phyloP scores from a whole-genome alignment of 2,329 filamentous ascomycete genomes.

The Cladosporium colombiae region DNA sequence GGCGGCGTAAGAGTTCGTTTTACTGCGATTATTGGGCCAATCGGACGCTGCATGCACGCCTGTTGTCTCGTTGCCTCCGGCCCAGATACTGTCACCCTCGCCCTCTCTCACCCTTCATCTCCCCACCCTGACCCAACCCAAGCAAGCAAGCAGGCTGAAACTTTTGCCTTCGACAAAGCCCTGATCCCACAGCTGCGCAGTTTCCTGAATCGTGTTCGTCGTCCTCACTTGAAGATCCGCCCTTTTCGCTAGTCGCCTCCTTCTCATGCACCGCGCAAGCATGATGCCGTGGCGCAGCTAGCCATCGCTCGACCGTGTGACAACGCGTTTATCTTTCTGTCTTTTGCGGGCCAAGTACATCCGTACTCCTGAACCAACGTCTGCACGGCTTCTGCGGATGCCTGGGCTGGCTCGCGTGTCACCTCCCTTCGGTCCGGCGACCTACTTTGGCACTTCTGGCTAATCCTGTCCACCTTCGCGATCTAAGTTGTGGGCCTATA shows the following conservation, averaged over 20 bases:
- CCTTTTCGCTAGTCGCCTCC: conserved; percentile 14
- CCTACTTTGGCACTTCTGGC: conserved; percentile 14
- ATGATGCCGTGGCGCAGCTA: conserved; percentile 18
- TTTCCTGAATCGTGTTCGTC: conserved; percentile 17
- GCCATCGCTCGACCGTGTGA: conserved; percentile 12
- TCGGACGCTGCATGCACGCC: conserved; percentile 3
- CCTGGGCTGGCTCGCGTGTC: conserved; percentile 18
- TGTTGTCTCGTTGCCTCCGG: not conserved
- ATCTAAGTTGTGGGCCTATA: conserved; percentile 14
- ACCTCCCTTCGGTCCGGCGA: conserved; percentile 16
- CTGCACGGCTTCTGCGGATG: conserved; percentile 18
- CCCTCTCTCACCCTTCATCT: conserved; percentile 14
- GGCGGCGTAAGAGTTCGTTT: conserved; percentile 3
- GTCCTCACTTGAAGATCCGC: conserved; percentile 17
- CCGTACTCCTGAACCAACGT: conserved; percentile 18
- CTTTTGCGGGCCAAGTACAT: conserved; percentile 17
- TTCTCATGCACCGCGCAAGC: conserved; percentile 20
- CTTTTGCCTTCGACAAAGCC: conserved; percentile 1
- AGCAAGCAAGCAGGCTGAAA: conserved; percentile 1
- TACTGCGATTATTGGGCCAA: not conserved
- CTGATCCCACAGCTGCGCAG: conserved; percentile 18
- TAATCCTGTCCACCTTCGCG: conserved; percentile 1
- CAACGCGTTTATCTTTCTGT: conserved; percentile 3
- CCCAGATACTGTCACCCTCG: conserved; percentile 2
- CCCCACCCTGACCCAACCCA: not conserved